phyloP scores from a whole-genome alignment of 2,329 filamentous ascomycete species.

The Zymoseptoria ardabiliae region DNA sequence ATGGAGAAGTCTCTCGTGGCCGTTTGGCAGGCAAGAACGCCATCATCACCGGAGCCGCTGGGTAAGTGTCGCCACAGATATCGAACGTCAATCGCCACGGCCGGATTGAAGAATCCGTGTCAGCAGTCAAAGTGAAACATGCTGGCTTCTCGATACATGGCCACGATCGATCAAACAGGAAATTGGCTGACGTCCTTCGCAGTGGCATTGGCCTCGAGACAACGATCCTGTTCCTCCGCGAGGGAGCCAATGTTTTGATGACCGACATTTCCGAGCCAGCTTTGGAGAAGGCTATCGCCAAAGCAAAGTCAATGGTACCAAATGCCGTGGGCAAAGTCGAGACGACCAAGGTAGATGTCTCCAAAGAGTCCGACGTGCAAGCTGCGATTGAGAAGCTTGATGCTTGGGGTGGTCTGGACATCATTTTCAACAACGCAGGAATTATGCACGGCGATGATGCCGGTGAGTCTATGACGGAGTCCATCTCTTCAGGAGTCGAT shows the following conservation, averaged over 20 bases:
- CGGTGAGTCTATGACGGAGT: conserved; percentile 44
- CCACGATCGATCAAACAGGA: background rate
- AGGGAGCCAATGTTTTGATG: conserved; percentile 80
- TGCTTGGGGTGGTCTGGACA: conserved; percentile 76
- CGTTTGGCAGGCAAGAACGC: conserved; percentile 60
- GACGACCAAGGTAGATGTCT: conserved; percentile 66
- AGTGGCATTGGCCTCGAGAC: conserved; percentile 94
- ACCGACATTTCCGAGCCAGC: conserved; percentile 74
- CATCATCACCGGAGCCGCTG: conserved; percentile 76
- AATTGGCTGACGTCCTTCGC: conserved; percentile 4
- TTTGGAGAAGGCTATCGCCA: conserved; percentile 67
- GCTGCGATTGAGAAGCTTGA: conserved; percentile 69
- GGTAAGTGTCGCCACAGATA: conserved; percentile 48
- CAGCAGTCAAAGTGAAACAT: background rate
- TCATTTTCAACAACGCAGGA: conserved; percentile 96
- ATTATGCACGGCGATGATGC: conserved; percentile 78
- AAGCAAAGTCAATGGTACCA: conserved; percentile 62
- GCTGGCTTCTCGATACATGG: background rate
- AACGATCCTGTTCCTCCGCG: conserved; percentile 77
- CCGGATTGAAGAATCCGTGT: background rate
- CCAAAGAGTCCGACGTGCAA: conserved; percentile 72
- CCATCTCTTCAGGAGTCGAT: background rate
- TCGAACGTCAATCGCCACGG: background rate
- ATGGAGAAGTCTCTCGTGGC: conserved; percentile 21
- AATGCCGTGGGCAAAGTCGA: conserved; percentile 53